Conservation (phyloP, 1,139 yeast genomes). For the Blastobotrys capitulatus region DNA sequence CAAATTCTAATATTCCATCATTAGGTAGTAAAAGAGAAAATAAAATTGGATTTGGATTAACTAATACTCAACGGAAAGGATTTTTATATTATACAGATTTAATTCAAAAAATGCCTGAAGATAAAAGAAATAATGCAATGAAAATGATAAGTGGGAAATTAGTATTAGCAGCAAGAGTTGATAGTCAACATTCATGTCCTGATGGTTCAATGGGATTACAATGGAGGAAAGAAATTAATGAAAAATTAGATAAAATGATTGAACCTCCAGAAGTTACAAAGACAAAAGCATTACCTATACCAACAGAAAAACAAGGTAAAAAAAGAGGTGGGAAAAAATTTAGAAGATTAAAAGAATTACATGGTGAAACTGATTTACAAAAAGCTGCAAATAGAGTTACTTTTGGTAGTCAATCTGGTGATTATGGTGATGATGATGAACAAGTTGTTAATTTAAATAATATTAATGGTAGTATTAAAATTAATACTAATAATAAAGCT, state of each 20-base stretch:
- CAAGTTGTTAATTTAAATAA: neutral
- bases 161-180: conserved; percentile 80
- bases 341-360: conserved; percentile 74
- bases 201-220: conserved; percentile 54
- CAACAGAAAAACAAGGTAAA: conserved; percentile 70
- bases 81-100: conserved; percentile 36
- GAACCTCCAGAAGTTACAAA: conserved; percentile 71
- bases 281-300: conserved; percentile 77
- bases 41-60: conserved; percentile 39
- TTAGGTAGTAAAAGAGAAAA: conserved; percentile 61
- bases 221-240: conserved; percentile 54
- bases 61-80: conserved; percentile 56
- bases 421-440: conserved; percentile 43
- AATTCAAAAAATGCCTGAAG: conserved; percentile 46
- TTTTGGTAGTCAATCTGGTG: conserved; percentile 70
- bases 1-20: conserved; percentile 79
- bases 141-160: conserved; percentile 77
- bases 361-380: conserved; percentile 73
- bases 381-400: conserved; percentile 80
- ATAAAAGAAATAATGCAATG: conserved; percentile 62
- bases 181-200: conserved; percentile 41
- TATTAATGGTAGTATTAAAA: neutral
- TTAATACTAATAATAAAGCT: neutral
- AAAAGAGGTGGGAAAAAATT: conserved; percentile 82
- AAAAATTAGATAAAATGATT: conserved; percentile 62